Evolutionary conservation across 192 early-diverging fungal genomes (phyloP).

Genomic region (Coemansia erecta): DNA sequence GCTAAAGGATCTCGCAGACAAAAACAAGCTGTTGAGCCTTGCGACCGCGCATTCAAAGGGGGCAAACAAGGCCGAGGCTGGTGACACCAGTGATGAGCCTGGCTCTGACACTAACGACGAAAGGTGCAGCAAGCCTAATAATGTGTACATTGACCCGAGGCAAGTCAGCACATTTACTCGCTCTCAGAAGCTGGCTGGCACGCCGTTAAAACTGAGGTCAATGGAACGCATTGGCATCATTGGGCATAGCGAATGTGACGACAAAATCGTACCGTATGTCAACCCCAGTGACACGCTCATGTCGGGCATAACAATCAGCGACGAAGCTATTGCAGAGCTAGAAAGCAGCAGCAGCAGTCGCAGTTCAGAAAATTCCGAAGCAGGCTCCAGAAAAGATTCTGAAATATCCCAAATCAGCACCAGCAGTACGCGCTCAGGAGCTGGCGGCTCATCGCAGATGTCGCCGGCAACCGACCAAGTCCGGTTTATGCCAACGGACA

Average conservation of each 20-base stretch:
- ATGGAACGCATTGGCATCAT: background rate
- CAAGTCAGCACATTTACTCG: slow-evolving; percentile 4
- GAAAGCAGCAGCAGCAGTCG: background rate
- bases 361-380: background rate
- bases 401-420: background rate
- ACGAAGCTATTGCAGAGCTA: background rate
- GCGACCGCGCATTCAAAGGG: background rate
- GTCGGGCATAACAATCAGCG: background rate
- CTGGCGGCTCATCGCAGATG: background rate
- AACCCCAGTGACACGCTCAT: slow-evolving; percentile 5
- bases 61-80: background rate
- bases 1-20: too few relatives aligned
- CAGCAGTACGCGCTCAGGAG: background rate
- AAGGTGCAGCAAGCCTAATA: background rate
- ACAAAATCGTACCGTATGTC: background rate
- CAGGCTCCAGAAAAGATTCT: background rate
- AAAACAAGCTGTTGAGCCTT: too few relatives aligned
- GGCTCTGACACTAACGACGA: background rate
- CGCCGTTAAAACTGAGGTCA: background rate
- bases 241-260: too few relatives aligned
- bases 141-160: background rate
- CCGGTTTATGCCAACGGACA: background rate
- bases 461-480: background rate
- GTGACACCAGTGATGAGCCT: background rate
- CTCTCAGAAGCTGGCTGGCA: background rate